phyloP scores from a whole-genome alignment of 108 stramenopile species.

The Cyclotella baltica region DNA sequence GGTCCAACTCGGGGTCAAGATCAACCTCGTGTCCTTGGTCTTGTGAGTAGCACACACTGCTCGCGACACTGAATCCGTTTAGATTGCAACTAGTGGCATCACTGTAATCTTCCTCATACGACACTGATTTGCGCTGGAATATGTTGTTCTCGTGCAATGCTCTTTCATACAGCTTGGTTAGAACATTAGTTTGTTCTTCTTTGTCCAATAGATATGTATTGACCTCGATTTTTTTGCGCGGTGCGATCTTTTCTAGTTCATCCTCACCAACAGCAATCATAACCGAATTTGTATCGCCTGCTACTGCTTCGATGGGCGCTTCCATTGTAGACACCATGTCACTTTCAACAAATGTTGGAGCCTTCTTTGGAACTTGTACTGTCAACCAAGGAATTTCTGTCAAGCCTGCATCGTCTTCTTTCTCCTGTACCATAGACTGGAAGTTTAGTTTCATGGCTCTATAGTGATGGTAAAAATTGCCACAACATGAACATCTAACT shows the following conservation, averaged over 20 bases:
- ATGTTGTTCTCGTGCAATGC: not conserved
- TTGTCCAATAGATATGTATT: not conserved
- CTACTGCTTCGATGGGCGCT: slow-evolving; percentile 4
- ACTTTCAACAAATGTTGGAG: not conserved
- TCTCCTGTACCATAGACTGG: not conserved
- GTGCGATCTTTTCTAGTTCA: slow-evolving; percentile 3
- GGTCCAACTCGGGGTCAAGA: too few species aligned
- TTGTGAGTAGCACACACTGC: not conserved
- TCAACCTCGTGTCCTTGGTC: not conserved
- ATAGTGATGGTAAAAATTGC: not conserved
- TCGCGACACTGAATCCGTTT: not conserved
- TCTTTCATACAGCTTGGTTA: not conserved
- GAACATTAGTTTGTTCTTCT: not conserved
- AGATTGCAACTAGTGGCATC: not conserved
- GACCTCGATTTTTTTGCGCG: slow-evolving; percentile 1
- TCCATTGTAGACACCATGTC: slow-evolving; percentile 5
- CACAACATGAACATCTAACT: not conserved
- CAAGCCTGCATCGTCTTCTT: not conserved
- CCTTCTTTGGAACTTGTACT: not conserved
- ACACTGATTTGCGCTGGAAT: not conserved
- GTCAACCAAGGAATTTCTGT: not conserved
- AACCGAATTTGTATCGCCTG: slow-evolving; percentile 7
- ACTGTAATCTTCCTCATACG: not conserved
- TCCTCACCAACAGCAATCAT: not conserved
- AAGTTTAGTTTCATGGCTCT: not conserved